Evolutionary conservation across 2,329 filamentous ascomycete genomes (phyloP).

Genomic region (Monosporascus sp.): DNA sequence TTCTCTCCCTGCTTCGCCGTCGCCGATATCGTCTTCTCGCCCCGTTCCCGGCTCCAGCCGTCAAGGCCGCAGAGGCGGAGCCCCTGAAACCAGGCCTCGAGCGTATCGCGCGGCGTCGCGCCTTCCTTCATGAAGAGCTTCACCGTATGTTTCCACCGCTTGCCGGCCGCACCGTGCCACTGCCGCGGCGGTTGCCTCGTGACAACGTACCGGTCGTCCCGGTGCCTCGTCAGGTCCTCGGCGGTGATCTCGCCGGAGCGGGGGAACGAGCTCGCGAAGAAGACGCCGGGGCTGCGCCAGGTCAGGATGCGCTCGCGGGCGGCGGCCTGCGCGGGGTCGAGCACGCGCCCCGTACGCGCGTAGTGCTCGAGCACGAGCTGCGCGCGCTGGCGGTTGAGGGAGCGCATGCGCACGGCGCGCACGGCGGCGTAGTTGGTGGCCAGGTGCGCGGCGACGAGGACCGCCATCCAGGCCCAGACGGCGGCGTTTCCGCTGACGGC

Average conservation of each 20-base stretch:
- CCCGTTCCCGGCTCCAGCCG: slow-evolving; percentile 30
- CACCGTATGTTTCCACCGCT: slow-evolving; percentile 25
- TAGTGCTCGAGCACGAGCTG: slow-evolving; percentile 67
- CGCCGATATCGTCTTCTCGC: slow-evolving; percentile 6
- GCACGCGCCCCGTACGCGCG: slow-evolving; percentile 43
- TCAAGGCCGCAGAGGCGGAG: slow-evolving; percentile 26
- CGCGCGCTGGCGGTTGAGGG: slow-evolving; percentile 80
- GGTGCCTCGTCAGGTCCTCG: slow-evolving; percentile 45
- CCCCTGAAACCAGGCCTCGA: slow-evolving; percentile 35
- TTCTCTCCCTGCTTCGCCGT: not conserved
- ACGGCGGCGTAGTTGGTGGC: slow-evolving; percentile 85
- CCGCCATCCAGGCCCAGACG: slow-evolving; percentile 69
- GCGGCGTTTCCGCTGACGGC: slow-evolving; percentile 63
- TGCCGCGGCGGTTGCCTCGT: slow-evolving; percentile 39
- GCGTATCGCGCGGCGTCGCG: slow-evolving; percentile 32
- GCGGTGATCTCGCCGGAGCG: slow-evolving; percentile 10
- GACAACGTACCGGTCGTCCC: slow-evolving; percentile 54
- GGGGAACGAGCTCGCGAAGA: slow-evolving; percentile 27
- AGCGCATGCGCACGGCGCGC: slow-evolving; percentile 73
- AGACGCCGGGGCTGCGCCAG: slow-evolving; percentile 40
- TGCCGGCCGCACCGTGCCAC: too few relatives aligned
- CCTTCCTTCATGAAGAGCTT: slow-evolving; percentile 60
- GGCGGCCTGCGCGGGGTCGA: slow-evolving; percentile 63
- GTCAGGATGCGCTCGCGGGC: slow-evolving; percentile 61
- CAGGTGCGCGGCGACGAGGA: slow-evolving; percentile 71